Percentiles rank a stretch among this genome's conserved stretches.
Evolutionary conservation across 2,329 filamentous ascomycete species (phyloP).

Genomic region (Colletotrichum sp.): DNA sequence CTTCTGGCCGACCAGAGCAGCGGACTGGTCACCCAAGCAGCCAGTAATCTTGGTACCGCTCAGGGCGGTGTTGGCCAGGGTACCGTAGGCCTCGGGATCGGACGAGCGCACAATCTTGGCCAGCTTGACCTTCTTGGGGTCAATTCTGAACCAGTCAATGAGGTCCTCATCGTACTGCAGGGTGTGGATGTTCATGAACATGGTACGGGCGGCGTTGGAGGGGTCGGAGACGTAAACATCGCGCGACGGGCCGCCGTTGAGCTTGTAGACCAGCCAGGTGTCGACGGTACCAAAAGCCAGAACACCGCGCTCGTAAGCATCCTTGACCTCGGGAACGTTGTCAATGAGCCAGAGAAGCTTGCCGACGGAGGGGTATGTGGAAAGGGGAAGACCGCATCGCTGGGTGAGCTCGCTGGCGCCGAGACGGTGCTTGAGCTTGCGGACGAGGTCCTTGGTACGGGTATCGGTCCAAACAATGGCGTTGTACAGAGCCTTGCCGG

Average conservation of each 20-base stretch:
- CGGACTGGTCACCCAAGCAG: conserved; percentile 82
- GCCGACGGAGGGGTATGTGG: conserved; percentile 81
- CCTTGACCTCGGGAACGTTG: conserved; percentile 69
- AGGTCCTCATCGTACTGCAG: conserved; percentile 77
- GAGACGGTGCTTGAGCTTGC: conserved; percentile 70
- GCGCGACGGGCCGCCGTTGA: conserved; percentile 72
- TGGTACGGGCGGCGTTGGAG: conserved; percentile 83
- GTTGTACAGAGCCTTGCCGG: conserved; percentile 78
- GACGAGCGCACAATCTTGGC: conserved; percentile 82
- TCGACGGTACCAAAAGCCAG: conserved; percentile 84
- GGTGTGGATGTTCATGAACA: conserved; percentile 85
- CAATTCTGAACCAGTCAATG: conserved; percentile 76
- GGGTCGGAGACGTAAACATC: conserved; percentile 78
- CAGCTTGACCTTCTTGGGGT: conserved; percentile 71
- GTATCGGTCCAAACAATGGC: conserved; percentile 89
- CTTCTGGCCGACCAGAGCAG: conserved; percentile 80
- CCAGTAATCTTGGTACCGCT: conserved; percentile 75
- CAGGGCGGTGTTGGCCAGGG: conserved; percentile 63
- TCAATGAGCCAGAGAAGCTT: conserved; percentile 81
- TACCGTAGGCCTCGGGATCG: conserved; percentile 71
- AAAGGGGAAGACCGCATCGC: conserved; percentile 78
- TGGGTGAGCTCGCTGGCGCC: conserved; percentile 71
- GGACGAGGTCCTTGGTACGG: conserved; percentile 73
- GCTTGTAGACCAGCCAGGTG: conserved; percentile 80
- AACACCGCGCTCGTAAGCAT: conserved; percentile 73